These are phyloP conservation scores for Trichoderma endophyticum DNA, from an alignment of 2,329 filamentous ascomycete genomes.

Conservation along the genomic window DNA sequence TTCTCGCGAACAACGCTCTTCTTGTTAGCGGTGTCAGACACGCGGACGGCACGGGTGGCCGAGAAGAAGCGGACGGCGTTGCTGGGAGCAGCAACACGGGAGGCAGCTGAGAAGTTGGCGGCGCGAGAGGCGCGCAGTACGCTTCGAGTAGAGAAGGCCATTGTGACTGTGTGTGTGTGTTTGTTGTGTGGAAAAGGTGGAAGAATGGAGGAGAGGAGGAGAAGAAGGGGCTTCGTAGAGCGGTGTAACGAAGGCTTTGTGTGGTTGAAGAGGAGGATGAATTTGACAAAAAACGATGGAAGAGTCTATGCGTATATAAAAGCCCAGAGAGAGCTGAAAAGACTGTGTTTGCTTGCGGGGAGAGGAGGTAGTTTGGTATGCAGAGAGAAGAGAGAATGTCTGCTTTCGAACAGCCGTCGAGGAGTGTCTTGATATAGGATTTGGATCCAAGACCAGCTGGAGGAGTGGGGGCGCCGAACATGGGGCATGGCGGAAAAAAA, in stretches of 20 bases:
- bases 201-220: neutral
- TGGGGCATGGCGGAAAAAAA: constrained; percentile 7
- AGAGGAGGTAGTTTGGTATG: constrained; percentile 12
- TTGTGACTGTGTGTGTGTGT: constrained; percentile 24
- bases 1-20: constrained; percentile 55
- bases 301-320: neutral
- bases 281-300: neutral
- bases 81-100: constrained; percentile 26
- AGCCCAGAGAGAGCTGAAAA: neutral
- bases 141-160: constrained; percentile 37
- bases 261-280: neutral
- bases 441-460: constrained; percentile 1
- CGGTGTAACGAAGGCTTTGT: constrained; percentile 9
- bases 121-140: constrained; percentile 34
- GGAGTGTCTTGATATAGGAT: constrained; percentile 20
- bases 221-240: neutral
- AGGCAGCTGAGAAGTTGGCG: constrained; percentile 30
- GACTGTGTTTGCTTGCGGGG: constrained; percentile 14
- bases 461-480: constrained; percentile 14
- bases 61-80: constrained; percentile 34
- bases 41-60: constrained; percentile 29
- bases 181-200: neutral
- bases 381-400: constrained; percentile 11
- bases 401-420: constrained; percentile 15
- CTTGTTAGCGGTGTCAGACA: constrained; percentile 42